Conservation (phyloP, 176 grass and related monocot species). For the Phoenix dactylifera region DNA sequence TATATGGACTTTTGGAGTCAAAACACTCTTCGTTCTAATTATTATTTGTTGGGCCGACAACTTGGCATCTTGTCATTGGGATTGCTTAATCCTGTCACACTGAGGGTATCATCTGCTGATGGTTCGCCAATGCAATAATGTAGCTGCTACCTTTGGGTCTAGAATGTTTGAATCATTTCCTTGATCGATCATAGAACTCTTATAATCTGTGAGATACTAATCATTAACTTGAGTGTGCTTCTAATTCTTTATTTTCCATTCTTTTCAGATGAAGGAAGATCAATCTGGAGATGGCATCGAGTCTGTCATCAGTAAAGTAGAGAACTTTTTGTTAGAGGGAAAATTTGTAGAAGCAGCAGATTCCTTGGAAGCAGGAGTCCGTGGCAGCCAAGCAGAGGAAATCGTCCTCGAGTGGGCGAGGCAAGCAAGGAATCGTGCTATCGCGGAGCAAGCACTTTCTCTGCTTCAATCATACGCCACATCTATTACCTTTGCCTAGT, state of each 20-base stretch:
- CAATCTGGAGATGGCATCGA: conserved; percentile 69
- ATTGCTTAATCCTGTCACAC: too few species aligned
- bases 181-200: too few species aligned
- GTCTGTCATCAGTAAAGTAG: conserved; percentile 62
- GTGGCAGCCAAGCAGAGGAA: conserved; percentile 62
- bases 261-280: conserved; percentile 71
- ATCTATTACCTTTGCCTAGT: conserved; percentile 55
- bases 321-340: conserved; percentile 54
- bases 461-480: conserved; percentile 78
- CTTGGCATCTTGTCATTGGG: too few species aligned
- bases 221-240: background rate
- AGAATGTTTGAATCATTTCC: too few species aligned
- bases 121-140: too few species aligned
- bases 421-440: conserved; percentile 56
- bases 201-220: too few species aligned
- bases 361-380: conserved; percentile 63
- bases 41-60: too few species aligned
- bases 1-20: too few species aligned
- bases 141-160: too few species aligned
- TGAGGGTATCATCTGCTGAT: too few species aligned
- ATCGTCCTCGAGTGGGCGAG: conserved; percentile 60
- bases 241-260: conserved; percentile 18
- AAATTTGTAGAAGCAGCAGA: conserved; percentile 71
- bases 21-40: too few species aligned
- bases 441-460: conserved; percentile 81